Evolutionary conservation across 2,329 filamentous ascomycete species (phyloP), one percentile per base, ranked within the genome.

Genomic region (Dryadomyces quercus-mongolicae): DNA sequence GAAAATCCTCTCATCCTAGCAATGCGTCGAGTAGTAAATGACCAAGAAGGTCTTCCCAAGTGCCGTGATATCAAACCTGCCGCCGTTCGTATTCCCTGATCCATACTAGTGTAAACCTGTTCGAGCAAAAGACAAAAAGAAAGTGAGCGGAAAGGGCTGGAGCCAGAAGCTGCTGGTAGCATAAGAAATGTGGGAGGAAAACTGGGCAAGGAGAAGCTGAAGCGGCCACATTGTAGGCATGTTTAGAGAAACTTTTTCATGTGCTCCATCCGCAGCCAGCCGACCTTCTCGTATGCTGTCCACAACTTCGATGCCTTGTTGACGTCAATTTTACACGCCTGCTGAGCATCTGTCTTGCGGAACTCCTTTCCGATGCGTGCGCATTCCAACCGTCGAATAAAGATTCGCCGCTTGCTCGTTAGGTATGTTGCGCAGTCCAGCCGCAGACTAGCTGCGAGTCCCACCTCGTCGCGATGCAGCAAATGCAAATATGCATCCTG

Each of bases 261-360:
- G 71, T 72, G 76, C 3, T 66, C 60, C 16, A 71, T 65, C 5
- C 86, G 75, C 59, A 95, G 82, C 88, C 90, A 95, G 61, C 86
- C 86, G 42, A 93, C 87, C 62, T 83, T 85, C 51, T 95, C 87
- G 65, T 88, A 97, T 6, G 89, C 89, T 42, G 83, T 84, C 87
- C 89, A 95, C 49, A 97, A 75, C 68, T 92, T 92, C 60, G 88
- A 94, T 3, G 91, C 89, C 74, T 96, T 97, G 75, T 96, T 96
- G 67, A 97, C 92, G 63, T 97, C 92, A 59, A 96, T 95, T 74
- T 94, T 94, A 77, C 89, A 95, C n/a, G 88, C 89, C 67, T 95
- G 88, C 68, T 97, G 92, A 5, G 90, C 89, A 66, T 95, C 88
- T 1, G 92, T 97, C 78, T 95, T 95, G 67, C 88, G 84, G 68